A percentile compares a stretch with the other conserved stretches of the same genome.
phyloP scores from a whole-genome alignment of 345 rosid genomes.

The Conringia planisiliqua region DNA sequence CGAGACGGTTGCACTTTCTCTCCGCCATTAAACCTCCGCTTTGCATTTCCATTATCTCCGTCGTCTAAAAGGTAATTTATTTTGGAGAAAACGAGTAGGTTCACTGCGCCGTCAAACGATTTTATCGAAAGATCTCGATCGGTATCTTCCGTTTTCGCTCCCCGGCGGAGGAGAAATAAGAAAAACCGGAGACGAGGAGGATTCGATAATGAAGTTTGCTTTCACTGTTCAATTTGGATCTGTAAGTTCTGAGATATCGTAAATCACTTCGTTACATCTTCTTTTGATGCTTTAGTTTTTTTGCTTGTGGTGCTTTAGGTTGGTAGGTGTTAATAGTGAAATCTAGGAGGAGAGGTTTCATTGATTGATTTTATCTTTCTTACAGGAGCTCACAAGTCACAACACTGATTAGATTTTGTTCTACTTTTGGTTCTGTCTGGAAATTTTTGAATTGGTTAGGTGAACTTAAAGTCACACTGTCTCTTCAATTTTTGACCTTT shows the following conservation, averaged over 20 bases:
- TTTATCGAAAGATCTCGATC: not conserved
- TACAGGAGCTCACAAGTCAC: not conserved
- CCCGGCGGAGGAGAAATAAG: not conserved
- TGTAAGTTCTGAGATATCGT: slow-evolving; percentile 32
- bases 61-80: not conserved
- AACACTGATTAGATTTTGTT: not conserved
- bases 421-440: not conserved
- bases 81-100: not conserved
- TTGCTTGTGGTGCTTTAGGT: no score
- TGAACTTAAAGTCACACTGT: not conserved
- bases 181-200: not conserved
- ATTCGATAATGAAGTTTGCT: slow-evolving; percentile 40
- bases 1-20: slow-evolving; percentile 8
- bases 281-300: not conserved
- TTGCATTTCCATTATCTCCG: not conserved
- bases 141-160: not conserved
- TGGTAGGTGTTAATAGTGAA: no score
- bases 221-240: slow-evolving; percentile 30
- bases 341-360: no score
- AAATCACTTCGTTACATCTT: not conserved
- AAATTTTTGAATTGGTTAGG: not conserved
- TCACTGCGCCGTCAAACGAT: not conserved
- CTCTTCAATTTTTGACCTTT: not conserved
- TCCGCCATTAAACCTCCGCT: slow-evolving; percentile 29
- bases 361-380: no score